Evolutionary conservation across 176 grass and related monocot genomes (phyloP), one percentile per base, ranked within the genome.

Genomic region (Phyllostachys edulis): DNA sequence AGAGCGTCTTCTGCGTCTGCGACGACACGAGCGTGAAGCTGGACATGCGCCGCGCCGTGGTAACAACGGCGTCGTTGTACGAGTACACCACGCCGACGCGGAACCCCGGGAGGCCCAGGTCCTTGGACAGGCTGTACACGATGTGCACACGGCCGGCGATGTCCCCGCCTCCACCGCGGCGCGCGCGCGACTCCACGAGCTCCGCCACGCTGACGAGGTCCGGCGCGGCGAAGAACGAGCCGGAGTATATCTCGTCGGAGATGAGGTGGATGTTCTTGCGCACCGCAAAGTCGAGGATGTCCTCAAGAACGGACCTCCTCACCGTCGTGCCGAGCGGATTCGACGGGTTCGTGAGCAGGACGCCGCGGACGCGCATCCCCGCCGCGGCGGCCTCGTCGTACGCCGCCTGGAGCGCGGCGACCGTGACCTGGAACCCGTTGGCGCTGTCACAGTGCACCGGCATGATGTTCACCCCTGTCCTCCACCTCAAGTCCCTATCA

Each of bases 231-330:
- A 97, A 97, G 18, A 97, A 91, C 0, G 94, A 97, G 32, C 94
- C 91, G 20, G 94, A 97, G 92, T 97, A 97, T 20, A 97, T 94
- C 88, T 97, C 94, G 81, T 97, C 94, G 76, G 94, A 92, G 90
- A 97, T 90, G 49, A 97, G 88, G 91, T 97, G 94, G 72, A 97
- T 94, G 86, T 94, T 85, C 56, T 85, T 79, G 16, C 67, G 69
- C 6, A 46, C n/a, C 20, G 86, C 85, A 70, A 97, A 97, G 78
- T 94, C 82, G 21, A 97, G 82, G 14, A 97, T 77, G 59, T 71
- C 85, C 44, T 87, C 70, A 5, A 97, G 89, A 1, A 73, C 79
- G 4, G 78, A 4, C 18, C 89, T 47, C 46, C 4, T 63, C 40
- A 88, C 84, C 17, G 94, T 83, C 3, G 80, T 88, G 50, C 94